Conservation (phyloP, 2,329 filamentous ascomycete genomes). For the Diplocarpon rosae region DNA sequence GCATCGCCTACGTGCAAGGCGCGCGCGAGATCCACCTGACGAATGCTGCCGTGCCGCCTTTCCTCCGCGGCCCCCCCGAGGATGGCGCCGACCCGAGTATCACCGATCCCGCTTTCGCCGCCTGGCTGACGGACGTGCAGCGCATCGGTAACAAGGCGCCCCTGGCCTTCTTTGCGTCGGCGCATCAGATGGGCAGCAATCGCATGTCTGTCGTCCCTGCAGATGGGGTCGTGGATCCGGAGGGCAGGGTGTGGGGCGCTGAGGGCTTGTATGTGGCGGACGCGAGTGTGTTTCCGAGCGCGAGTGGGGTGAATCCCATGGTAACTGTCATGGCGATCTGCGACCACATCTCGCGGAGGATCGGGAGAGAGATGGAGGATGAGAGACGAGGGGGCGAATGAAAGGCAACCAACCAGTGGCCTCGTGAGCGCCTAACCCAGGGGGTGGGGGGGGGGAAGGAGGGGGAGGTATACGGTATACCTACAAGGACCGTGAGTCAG, state of each 20-base stretch:
- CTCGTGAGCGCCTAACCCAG: no score
- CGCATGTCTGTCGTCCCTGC: conserved; percentile 47
- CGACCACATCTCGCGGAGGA: conserved; percentile 50
- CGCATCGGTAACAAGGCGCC: conserved; percentile 39
- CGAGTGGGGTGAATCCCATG: conserved; percentile 76
- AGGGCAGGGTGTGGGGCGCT: conserved; percentile 53
- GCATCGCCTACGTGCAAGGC: conserved; percentile 67
- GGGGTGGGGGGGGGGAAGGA: no score
- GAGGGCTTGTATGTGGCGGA: conserved; percentile 60
- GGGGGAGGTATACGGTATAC: no score
- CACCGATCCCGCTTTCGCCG: conserved; percentile 47
- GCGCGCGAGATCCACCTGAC: conserved; percentile 68
- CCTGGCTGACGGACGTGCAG: conserved; percentile 46
- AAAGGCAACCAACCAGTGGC: no score
- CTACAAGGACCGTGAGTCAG: no score
- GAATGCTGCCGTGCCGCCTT: conserved; percentile 52
- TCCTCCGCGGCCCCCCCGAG: conserved; percentile 28
- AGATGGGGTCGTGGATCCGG: conserved; percentile 46
- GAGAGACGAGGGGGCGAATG: no score
- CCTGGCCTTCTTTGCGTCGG: conserved; percentile 48
- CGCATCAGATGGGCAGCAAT: conserved; percentile 73
- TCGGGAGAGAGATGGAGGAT: conserved; percentile 23
- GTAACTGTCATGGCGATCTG: conserved; percentile 62
- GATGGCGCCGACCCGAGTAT: conserved; percentile 30
- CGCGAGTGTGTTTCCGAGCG: conserved; percentile 64